phyloP scores from a whole-genome alignment of 148 eudicot species.

The Arbutus unedo region DNA sequence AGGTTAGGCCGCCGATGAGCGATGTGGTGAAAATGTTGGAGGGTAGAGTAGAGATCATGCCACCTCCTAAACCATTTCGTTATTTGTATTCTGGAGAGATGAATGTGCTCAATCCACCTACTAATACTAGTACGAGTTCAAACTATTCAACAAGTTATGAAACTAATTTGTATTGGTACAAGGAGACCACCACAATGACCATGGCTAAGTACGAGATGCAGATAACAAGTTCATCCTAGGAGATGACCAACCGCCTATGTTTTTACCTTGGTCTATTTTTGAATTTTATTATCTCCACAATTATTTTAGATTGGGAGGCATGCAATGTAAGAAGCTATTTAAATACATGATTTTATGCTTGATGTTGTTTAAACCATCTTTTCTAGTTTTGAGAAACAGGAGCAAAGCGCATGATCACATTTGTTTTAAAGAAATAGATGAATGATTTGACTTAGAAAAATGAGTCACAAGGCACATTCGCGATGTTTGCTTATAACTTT shows the following conservation, averaged over 20 bases:
- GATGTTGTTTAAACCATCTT: background rate
- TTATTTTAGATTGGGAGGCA: background rate
- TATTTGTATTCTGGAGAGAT: background rate
- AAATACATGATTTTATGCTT: background rate
- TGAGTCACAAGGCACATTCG: too few relatives aligned
- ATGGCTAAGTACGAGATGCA: constrained; percentile 10
- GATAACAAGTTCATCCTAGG: background rate
- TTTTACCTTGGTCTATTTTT: background rate
- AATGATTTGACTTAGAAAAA: too few relatives aligned
- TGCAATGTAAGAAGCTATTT: background rate
- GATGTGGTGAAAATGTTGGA: constrained; percentile 10
- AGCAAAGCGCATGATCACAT: background rate
- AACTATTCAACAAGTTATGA: background rate
- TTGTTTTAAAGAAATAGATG: too few relatives aligned
- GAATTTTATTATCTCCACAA: background rate
- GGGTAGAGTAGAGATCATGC: constrained; percentile 6
- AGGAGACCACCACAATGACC: background rate
- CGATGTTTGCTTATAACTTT: too few relatives aligned
- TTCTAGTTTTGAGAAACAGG: background rate
- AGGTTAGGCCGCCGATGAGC: constrained; percentile 4
- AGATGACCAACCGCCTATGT: background rate
- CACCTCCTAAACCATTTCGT: constrained; percentile 9
- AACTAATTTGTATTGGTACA: background rate
- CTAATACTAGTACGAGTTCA: background rate
- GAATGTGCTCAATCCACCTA: background rate